Evolutionary conservation across 2,329 filamentous ascomycete genomes (phyloP), one percentile per base, ranked within the genome.

Genomic region (Exserohilum turcica): DNA sequence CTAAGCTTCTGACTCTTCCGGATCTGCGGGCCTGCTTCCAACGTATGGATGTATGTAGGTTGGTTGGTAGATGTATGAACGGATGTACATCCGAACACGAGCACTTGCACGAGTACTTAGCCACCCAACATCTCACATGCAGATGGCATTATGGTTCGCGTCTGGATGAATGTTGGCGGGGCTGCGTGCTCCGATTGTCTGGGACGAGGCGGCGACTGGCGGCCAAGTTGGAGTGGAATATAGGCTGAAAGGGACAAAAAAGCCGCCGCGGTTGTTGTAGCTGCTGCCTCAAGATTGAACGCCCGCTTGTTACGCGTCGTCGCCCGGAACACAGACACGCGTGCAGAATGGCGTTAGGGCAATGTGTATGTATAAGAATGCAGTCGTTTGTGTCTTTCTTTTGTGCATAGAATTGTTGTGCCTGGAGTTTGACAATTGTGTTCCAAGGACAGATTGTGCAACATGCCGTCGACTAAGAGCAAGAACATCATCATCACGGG

Each of bases 401-500:
- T n/a, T n/a, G n/a, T n/a, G n/a, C n/a, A n/a, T n/a, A n/a, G n/a
- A n/a, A n/a, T n/a, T n/a, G n/a, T n/a, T n/a, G n/a, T n/a, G n/a
- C n/a, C n/a, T n/a, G n/a, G n/a, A n/a, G n/a, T n/a, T n/a, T n/a
- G n/a, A n/a, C n/a, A n/a, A n/a, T n/a, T n/a, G n/a, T n/a, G n/a
- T 32, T 7, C 15, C 7, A 15, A 5, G 2, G 7, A 29, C 21
- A 18, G n/a, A 28, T n/a, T 24, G 24, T 31, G 21, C 40, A 43
- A 32, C 4, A 66, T 66, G 64, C 56, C 60, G 1, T 57, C 57
- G 8, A 54, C 57, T 3, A 62, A 46, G 24, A 59, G 57, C 54
- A 65, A 69, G 43, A 69, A 67, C 46, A 66, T 68, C 40, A 66
- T 76, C 60, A 70, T 76, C 48, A 74, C 72, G 16, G 77, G 77